Conservation (phyloP, 139 green algal genomes). For the Ettlia oleoabundans region DNA sequence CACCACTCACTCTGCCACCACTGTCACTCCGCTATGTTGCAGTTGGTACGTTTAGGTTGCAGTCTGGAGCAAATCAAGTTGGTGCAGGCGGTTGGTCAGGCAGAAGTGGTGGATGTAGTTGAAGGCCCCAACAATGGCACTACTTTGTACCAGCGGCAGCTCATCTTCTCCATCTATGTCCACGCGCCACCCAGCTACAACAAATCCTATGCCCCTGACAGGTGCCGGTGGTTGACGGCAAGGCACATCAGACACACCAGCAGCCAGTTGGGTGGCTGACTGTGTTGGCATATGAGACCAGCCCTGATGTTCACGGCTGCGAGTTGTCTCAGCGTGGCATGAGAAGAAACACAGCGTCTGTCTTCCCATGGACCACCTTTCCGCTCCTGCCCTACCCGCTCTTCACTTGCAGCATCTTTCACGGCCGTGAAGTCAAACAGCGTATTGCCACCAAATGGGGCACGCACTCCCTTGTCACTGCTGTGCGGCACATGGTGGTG, state of each 20-base stretch:
- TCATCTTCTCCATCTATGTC: conserved; percentile 40
- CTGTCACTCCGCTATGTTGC: not conserved
- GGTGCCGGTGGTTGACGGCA: not conserved
- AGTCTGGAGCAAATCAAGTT: not conserved
- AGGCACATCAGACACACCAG: too few species aligned
- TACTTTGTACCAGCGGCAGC: conserved; percentile 11
- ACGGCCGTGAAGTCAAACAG: not conserved
- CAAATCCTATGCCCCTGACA: not conserved
- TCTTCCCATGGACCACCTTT: not conserved
- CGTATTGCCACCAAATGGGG: conserved; percentile 15
- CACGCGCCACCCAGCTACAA: not conserved
- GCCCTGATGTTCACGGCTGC: too few species aligned
- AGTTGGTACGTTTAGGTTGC: not conserved
- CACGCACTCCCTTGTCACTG: conserved; percentile 27
- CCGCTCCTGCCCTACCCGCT: too few species aligned
- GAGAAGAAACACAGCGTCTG: too few species aligned
- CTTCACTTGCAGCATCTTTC: not conserved
- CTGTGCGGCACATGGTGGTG: conserved; percentile 36
- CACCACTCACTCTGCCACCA: not conserved
- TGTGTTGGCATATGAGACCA: too few species aligned
- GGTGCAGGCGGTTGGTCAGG: not conserved
- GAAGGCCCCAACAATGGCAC: not conserved
- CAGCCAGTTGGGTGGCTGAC: too few species aligned
- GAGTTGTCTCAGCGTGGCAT: too few species aligned
- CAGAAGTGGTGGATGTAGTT: too few species aligned